A percentile compares a stretch with the other conserved stretches of the same genome.
These are phyloP conservation scores for Globisporangium splendens DNA, from an alignment of 352 stramenopile species.

Conservation along the genomic window DNA sequence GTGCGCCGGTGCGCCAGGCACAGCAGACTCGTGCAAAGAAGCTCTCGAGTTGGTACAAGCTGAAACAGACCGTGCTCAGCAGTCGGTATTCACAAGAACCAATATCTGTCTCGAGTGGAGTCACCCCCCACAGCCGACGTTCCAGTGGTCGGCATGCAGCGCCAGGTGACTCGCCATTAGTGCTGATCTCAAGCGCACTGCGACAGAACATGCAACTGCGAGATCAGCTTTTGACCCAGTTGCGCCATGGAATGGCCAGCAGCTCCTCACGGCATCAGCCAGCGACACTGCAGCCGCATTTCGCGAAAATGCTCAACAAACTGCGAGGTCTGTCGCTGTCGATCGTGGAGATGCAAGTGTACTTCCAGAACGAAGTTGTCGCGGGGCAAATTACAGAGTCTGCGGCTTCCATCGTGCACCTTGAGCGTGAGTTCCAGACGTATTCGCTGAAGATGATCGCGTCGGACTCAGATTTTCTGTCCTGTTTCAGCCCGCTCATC, in stretches of 20 bases:
- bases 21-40: slow-evolving; percentile 16
- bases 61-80: slow-evolving; percentile 59
- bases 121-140: background rate
- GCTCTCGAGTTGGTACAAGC: slow-evolving; percentile 53
- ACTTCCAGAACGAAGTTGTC: slow-evolving; percentile 37
- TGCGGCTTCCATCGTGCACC: slow-evolving; percentile 14
- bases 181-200: slow-evolving; percentile 46
- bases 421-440: slow-evolving; percentile 41
- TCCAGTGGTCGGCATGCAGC: background rate
- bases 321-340: slow-evolving; percentile 57
- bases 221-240: slow-evolving; percentile 36
- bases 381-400: background rate
- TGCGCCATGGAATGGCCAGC: slow-evolving; percentile 33
- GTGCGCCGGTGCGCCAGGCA: background rate
- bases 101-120: background rate
- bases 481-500: slow-evolving; percentile 26
- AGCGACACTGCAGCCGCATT: slow-evolving; percentile 23
- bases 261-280: slow-evolving; percentile 15
- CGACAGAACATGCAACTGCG: slow-evolving; percentile 44
- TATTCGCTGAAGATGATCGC: slow-evolving; percentile 45
- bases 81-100: slow-evolving; percentile 16
- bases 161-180: slow-evolving; percentile 9
- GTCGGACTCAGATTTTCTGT: slow-evolving; percentile 48
- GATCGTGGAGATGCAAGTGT: slow-evolving; percentile 61
- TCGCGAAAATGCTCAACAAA: slow-evolving; percentile 55